These are phyloP conservation scores for Verbascum thapsus DNA, from an alignment of 257 asterid genomes.

Conservation along the genomic window DNA sequence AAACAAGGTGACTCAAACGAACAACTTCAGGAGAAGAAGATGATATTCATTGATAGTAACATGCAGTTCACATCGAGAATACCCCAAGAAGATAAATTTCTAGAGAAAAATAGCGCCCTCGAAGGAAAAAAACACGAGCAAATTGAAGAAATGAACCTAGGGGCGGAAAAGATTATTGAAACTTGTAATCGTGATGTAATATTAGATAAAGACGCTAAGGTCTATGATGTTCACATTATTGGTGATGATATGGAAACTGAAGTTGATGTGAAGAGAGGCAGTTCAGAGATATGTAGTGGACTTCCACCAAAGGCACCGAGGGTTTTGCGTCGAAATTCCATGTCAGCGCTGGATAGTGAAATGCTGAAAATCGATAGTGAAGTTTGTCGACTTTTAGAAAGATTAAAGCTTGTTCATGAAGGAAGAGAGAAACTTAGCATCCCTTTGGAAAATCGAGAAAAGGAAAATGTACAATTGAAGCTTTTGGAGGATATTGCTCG, in stretches of 20 bases:
- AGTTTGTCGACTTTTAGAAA: conserved; percentile 62
- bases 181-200: conserved; percentile 31
- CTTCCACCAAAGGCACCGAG: conserved; percentile 61
- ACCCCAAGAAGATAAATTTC: conserved; percentile 32
- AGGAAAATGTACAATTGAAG: conserved; percentile 53
- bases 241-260: conserved; percentile 37
- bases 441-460: conserved; percentile 54
- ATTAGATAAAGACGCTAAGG: conserved; percentile 30
- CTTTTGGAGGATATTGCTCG: conserved; percentile 69
- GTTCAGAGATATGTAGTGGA: conserved; percentile 39
- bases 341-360: conserved; percentile 52
- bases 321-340: conserved; percentile 46
- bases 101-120: conserved; percentile 24
- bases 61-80: conserved; percentile 26
- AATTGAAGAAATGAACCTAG: conserved; percentile 29
- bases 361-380: conserved; percentile 65
- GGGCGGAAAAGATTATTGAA: conserved; percentile 31
- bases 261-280: conserved; percentile 40
- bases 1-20: conserved; percentile 27
- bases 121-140: conserved; percentile 32
- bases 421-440: conserved; percentile 73
- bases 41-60: conserved; percentile 39
- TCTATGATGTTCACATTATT: conserved; percentile 45
- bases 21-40: conserved; percentile 55
- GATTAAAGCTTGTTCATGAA: conserved; percentile 63